Percentiles rank a stretch among this genome's conserved stretches.
Conservation (phyloP, 169 alveolate species). For the Eimeria tenella region DNA sequence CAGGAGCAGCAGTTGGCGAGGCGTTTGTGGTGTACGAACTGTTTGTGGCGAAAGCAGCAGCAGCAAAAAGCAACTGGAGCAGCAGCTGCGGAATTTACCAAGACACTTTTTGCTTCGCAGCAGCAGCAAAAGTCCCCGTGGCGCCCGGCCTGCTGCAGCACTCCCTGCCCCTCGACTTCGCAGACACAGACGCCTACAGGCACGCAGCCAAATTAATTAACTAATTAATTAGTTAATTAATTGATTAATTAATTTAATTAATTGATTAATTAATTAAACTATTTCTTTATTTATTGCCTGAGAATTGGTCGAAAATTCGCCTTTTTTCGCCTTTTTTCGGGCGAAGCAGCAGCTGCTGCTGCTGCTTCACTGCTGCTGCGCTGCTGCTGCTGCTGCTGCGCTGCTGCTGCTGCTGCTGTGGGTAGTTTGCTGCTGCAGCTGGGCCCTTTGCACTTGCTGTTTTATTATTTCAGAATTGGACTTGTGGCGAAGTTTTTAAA, state of each 20-base stretch:
- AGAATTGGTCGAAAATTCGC: background rate
- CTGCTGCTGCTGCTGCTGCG: too few species aligned
- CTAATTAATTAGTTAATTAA: background rate
- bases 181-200: background rate
- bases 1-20: background rate
- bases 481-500: slow-evolving; percentile 53
- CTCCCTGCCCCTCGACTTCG: background rate
- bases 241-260: background rate
- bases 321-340: too few species aligned
- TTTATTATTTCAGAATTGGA: slow-evolving; percentile 37
- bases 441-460: background rate
- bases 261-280: background rate
- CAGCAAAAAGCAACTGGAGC: slow-evolving; percentile 49
- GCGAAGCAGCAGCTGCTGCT: too few species aligned
- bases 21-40: slow-evolving; percentile 37
- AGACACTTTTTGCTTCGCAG: slow-evolving; percentile 11
- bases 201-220: too few species aligned
- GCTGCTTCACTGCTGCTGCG: too few species aligned
- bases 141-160: background rate
- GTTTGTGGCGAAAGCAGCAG: slow-evolving; percentile 44
- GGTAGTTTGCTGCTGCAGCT: too few species aligned
- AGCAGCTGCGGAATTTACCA: slow-evolving; percentile 66
- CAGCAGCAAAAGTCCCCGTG: background rate
- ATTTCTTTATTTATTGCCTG: background rate
- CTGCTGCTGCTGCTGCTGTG: too few species aligned